phyloP scores from a whole-genome alignment of 2,329 filamentous ascomycete genomes.

The Exophiala sideris region DNA sequence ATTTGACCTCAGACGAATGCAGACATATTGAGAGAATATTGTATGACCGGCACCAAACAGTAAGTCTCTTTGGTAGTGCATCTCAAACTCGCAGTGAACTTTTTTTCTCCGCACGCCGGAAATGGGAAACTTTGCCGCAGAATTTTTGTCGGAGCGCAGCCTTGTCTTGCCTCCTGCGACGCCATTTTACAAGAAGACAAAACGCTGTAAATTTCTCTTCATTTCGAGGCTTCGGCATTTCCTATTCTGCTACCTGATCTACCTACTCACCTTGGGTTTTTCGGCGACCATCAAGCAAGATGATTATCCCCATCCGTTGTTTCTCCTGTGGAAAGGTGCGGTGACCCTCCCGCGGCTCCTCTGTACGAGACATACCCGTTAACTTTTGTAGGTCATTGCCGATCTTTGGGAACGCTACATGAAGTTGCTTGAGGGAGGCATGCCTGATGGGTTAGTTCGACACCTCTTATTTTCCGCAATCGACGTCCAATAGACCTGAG shows the following conservation, averaged over 20 bases:
- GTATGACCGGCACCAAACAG: too few relatives aligned
- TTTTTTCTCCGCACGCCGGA: slow-evolving; percentile 20
- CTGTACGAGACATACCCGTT: slow-evolving; percentile 30
- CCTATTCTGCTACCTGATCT: background rate
- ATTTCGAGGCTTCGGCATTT: background rate
- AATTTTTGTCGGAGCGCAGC: background rate
- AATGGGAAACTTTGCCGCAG: slow-evolving; percentile 11
- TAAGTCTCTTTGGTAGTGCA: background rate
- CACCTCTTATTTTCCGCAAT: background rate
- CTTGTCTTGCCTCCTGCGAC: slow-evolving; percentile 4
- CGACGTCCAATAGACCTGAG: background rate
- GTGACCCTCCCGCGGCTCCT: background rate
- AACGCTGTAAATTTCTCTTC: background rate
- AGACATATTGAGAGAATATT: too few relatives aligned
- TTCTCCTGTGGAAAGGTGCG: slow-evolving; percentile 98
- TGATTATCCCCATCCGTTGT: slow-evolving; percentile 98
- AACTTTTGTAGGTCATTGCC: slow-evolving; percentile 71
- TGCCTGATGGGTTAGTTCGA: slow-evolving; percentile 65
- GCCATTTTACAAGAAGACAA: background rate
- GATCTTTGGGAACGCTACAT: slow-evolving; percentile 98
- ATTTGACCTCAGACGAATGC: background rate
- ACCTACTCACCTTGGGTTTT: background rate
- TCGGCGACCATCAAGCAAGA: slow-evolving; percentile 48
- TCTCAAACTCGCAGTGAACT: background rate
- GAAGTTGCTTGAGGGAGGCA: slow-evolving; percentile 74